Evolutionary conservation across 1,139 yeast species (phyloP).

Genomic region (Suhomyces guaymorum): DNA sequence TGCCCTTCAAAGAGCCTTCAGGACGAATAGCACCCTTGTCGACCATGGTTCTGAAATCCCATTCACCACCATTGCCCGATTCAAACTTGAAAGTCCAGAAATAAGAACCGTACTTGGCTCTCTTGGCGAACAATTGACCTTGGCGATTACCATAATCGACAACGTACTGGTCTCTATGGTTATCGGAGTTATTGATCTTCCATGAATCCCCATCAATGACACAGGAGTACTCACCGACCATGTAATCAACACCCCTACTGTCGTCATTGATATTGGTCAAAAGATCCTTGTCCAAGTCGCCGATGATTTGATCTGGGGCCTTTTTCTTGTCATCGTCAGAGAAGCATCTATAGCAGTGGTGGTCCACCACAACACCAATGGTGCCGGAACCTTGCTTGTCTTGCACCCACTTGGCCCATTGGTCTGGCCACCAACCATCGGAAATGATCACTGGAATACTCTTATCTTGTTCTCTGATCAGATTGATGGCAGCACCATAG

Average conservation of each 20-base stretch:
- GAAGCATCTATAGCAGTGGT: conserved; percentile 86
- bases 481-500: conserved; percentile 66
- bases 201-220: conserved; percentile 78
- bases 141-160: conserved; percentile 45
- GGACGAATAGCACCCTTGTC: conserved; percentile 57
- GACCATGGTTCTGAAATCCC: conserved; percentile 86
- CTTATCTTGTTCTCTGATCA: conserved; percentile 57
- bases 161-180: conserved; percentile 36
- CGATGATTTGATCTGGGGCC: conserved; percentile 61
- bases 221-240: conserved; percentile 90
- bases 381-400: conserved; percentile 38
- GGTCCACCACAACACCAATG: conserved; percentile 72
- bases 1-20: conserved; percentile 26
- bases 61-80: conserved; percentile 91
- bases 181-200: conserved; percentile 55
- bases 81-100: conserved; percentile 93
- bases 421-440: conserved; percentile 92
- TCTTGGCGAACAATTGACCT: conserved; percentile 41
- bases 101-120: conserved; percentile 69
- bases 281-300: conserved; percentile 55
- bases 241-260: conserved; percentile 60
- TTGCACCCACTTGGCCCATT: conserved; percentile 72
- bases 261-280: conserved; percentile 51
- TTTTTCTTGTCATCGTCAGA: conserved; percentile 71
- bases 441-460: conserved; percentile 75